Conservation (phyloP, 352 stramenopile genomes). For the Phytophthora kernoviae region DNA sequence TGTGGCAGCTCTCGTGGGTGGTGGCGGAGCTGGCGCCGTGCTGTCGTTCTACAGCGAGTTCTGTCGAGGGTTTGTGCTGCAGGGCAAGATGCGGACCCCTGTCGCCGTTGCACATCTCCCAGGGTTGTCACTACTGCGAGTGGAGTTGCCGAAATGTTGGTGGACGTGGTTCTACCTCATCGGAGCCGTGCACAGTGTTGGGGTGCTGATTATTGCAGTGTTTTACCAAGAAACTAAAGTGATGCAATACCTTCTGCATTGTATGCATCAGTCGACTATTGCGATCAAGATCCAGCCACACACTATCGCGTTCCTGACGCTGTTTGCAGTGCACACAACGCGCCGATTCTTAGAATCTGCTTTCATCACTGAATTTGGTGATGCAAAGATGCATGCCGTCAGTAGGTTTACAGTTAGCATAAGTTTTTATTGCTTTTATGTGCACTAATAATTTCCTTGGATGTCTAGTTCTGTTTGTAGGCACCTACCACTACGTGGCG, state of each 20-base stretch:
- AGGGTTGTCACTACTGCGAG: slow-evolving; percentile 27
- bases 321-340: slow-evolving; percentile 61
- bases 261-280: slow-evolving; percentile 27
- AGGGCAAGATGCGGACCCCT: slow-evolving; percentile 44
- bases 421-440: background rate
- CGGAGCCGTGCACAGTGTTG: slow-evolving; percentile 52
- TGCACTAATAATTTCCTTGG: slow-evolving; percentile 14
- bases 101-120: slow-evolving; percentile 33
- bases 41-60: slow-evolving; percentile 43
- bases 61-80: slow-evolving; percentile 44
- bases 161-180: slow-evolving; percentile 83
- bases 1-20: slow-evolving; percentile 44
- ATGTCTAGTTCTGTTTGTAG: slow-evolving; percentile 51
- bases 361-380: slow-evolving; percentile 69
- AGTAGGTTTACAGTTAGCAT: too few species aligned
- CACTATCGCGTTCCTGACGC: slow-evolving; percentile 43
- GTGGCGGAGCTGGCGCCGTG: slow-evolving; percentile 33
- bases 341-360: slow-evolving; percentile 65
- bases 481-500: slow-evolving; percentile 63
- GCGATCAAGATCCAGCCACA: slow-evolving; percentile 42
- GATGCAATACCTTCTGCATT: slow-evolving; percentile 41
- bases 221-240: slow-evolving; percentile 33
- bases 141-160: slow-evolving; percentile 59
- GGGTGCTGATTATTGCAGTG: slow-evolving; percentile 33
- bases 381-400: slow-evolving; percentile 63